These are phyloP conservation scores for Pyrus communis DNA, from an alignment of 306 rosid genomes.

Conservation along the genomic window DNA sequence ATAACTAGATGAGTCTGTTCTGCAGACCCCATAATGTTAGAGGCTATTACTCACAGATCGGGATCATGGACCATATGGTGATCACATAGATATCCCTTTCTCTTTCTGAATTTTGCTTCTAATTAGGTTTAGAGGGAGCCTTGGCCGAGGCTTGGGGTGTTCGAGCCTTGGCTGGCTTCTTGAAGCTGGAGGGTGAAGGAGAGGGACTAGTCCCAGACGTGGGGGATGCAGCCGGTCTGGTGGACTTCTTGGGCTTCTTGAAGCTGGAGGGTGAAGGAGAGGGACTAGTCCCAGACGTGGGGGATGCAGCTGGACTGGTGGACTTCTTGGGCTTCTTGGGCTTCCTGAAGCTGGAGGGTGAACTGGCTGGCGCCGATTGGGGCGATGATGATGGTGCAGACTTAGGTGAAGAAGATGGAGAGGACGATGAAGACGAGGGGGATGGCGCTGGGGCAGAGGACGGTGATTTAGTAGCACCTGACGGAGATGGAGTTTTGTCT, in stretches of 20 bases:
- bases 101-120: background rate
- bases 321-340: no score
- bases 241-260: no score
- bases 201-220: no score
- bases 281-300: no score
- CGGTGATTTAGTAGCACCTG: background rate
- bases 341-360: no score
- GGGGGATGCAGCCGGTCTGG: no score
- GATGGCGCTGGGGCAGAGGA: background rate
- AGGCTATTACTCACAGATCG: background rate
- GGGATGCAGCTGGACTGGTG: no score
- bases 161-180: background rate
- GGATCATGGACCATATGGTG: background rate
- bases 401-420: background rate
- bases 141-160: background rate
- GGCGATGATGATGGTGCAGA: background rate
- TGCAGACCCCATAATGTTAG: background rate
- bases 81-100: background rate
- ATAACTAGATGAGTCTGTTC: background rate
- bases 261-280: background rate
- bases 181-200: background rate
- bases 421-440: background rate
- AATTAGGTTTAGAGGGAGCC: background rate
- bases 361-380: background rate
- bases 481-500: background rate